Evolutionary conservation across 2,329 filamentous ascomycete genomes (phyloP), one percentile per base, ranked within the genome.

Genomic region (Aspergillus phoenicis): DNA sequence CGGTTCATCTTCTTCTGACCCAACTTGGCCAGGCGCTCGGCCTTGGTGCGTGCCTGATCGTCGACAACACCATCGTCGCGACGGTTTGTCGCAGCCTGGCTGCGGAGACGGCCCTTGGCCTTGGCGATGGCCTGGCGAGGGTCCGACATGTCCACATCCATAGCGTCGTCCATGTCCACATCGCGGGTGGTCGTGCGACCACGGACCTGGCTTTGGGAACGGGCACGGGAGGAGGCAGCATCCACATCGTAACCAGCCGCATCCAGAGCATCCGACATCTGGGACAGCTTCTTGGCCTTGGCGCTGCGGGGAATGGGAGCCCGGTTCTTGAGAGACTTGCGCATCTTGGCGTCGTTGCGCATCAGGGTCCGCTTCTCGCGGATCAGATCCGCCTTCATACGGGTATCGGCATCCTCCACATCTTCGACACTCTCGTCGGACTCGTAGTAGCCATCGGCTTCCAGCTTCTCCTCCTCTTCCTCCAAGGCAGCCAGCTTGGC

Each of bases 1-100:
- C 94, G 87, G 83, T 99, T 99, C 93, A 96, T 97, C 87, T 93
- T 94, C 85, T 94, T 93, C 88, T 99, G 96, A 71, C 89, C 85
- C 75, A 99, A 81, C 85, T 97, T 98, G 75, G 88, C 85, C 75
- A 96, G 83, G 72, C 89, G 88, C 78, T 97, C 93, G 39, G 91
- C 93, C 85, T 94, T 96, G 62, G 83, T 84, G 67, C 91, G 86
- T 53, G 85, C 82, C 57, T 75, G 78, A 66, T 87, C 85, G 73
- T 91, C 86, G 61, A 83, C 85, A 45, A 98, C 89, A 72, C 80
- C 80, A 62, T 81, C 79, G 15, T 73, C 71, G 56, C 76, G 74
- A 71, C 80, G 76, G 69, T 82, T 77, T 33, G 79, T 81, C 39
- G 82, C 81, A 54, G 82, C 71, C 65, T 84, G 82, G 67, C 80